phyloP scores from a whole-genome alignment of 129 eudicot species.

The Pulicaria dysenterica region DNA sequence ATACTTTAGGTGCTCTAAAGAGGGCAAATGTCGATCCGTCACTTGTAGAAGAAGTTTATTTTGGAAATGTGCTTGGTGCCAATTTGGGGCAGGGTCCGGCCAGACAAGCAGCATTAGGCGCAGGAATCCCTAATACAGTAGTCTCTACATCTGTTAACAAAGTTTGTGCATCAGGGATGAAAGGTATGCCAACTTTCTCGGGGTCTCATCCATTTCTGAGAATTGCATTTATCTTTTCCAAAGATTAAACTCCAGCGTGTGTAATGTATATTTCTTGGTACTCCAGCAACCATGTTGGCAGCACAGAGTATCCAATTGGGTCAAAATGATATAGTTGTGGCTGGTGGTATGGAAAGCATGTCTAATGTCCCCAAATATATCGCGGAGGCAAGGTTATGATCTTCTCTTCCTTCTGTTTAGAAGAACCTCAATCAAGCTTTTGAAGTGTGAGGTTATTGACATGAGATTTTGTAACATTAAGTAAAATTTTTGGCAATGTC shows the following conservation, averaged over 20 bases:
- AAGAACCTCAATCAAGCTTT: constrained; percentile 2
- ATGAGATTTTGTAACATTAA: too few relatives aligned
- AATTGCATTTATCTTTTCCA: not conserved
- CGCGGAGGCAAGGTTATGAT: constrained; percentile 80
- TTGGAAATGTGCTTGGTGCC: constrained; percentile 97
- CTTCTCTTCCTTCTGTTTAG: constrained; percentile 9
- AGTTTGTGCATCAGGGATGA: constrained; percentile 99
- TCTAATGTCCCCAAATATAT: constrained; percentile 93
- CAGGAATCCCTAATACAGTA: constrained; percentile 87
- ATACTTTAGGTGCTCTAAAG: constrained; percentile 73
- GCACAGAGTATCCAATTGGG: constrained; percentile 98
- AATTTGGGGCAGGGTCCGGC: constrained; percentile 99
- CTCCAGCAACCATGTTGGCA: constrained; percentile 94
- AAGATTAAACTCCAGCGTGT: not conserved
- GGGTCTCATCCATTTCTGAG: constrained; percentile 1
- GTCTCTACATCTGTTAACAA: constrained; percentile 90
- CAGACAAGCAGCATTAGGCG: constrained; percentile 96
- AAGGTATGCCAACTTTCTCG: constrained; percentile 50
- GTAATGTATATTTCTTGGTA: constrained; percentile 29
- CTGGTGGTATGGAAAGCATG: constrained; percentile 99
- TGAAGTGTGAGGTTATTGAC: constrained; percentile 9
- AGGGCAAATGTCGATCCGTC: constrained; percentile 94
- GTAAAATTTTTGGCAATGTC: not conserved
- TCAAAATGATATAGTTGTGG: constrained; percentile 83
- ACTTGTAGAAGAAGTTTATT: constrained; percentile 86